These are phyloP conservation scores for Yamadazyma conglobata DNA, from an alignment of 1,139 yeast species.

Conservation along the genomic window DNA sequence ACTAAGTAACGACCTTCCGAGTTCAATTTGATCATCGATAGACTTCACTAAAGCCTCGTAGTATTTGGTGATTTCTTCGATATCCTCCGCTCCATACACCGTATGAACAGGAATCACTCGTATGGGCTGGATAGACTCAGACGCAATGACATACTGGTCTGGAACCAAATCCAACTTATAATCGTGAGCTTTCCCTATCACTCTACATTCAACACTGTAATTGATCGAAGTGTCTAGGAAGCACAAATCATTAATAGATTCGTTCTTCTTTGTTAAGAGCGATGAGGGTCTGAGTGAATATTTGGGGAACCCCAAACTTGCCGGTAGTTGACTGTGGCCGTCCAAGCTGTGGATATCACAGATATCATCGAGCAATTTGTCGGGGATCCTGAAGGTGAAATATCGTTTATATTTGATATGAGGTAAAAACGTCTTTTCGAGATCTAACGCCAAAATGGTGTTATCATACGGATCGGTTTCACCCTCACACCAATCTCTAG, in stretches of 20 bases:
- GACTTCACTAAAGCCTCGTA: conserved; percentile 37
- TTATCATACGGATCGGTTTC: conserved; percentile 45
- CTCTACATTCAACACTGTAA: conserved; percentile 41
- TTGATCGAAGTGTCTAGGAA: conserved; percentile 37
- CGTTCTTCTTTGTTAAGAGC: conserved; percentile 21
- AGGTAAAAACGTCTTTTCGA: conserved; percentile 38
- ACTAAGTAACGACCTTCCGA: conserved; percentile 23
- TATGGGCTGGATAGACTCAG: conserved; percentile 31
- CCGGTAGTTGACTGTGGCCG: conserved; percentile 36
- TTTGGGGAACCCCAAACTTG: conserved; percentile 35
- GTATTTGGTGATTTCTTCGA: conserved; percentile 24
- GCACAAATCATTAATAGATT: conserved; percentile 29
- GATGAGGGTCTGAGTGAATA: conserved; percentile 21
- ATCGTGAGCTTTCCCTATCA: conserved; percentile 41
- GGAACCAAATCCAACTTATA: conserved; percentile 19
- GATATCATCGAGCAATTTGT: conserved; percentile 38
- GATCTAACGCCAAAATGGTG: conserved; percentile 35
- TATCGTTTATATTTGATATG: conserved; percentile 39
- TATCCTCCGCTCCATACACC: conserved; percentile 18
- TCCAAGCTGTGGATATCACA: conserved; percentile 37
- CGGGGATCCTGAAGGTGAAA: conserved; percentile 43
- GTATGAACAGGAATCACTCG: conserved; percentile 34
- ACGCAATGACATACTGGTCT: conserved; percentile 40
- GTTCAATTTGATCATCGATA: conserved; percentile 28
- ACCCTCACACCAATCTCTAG: conserved; percentile 49